Conservation (phyloP, 805 yeast genomes). For the Candida verbasci region DNA sequence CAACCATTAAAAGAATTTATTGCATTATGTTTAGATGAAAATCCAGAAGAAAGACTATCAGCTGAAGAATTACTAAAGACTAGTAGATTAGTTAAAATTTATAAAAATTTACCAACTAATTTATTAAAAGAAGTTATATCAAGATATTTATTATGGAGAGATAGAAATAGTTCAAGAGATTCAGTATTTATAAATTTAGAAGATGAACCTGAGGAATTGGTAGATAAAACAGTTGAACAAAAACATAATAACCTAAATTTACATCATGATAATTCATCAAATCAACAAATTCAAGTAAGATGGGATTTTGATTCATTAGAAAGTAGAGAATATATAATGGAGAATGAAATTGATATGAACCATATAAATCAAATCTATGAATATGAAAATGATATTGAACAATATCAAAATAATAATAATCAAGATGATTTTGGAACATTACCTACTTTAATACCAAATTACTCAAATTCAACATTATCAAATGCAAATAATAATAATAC, state of each 20-base stretch:
- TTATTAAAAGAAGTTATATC: conserved; percentile 70
- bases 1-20: conserved; percentile 76
- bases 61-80: conserved; percentile 82
- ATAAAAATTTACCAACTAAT: conserved; percentile 56
- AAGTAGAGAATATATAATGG: conserved; percentile 67
- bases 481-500: background rate
- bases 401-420: conserved; percentile 10
- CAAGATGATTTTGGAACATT: conserved; percentile 19
- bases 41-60: conserved; percentile 78
- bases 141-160: conserved; percentile 73
- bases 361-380: conserved; percentile 23
- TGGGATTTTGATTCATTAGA: conserved; percentile 91
- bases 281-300: conserved; percentile 44
- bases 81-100: conserved; percentile 65
- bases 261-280: conserved; percentile 9
- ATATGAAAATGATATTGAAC: conserved; percentile 10
- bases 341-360: conserved; percentile 54
- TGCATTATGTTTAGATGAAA: conserved; percentile 90
- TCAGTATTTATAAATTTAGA: conserved; percentile 33
- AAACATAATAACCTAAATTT: conserved; percentile 1
- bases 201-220: conserved; percentile 16
- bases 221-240: conserved; percentile 5
- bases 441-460: conserved; percentile 18
- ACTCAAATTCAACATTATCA: background rate
- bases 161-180: conserved; percentile 48